Conservation (phyloP, 2,329 filamentous ascomycete species). For the Phyllosticta capitalensis region DNA sequence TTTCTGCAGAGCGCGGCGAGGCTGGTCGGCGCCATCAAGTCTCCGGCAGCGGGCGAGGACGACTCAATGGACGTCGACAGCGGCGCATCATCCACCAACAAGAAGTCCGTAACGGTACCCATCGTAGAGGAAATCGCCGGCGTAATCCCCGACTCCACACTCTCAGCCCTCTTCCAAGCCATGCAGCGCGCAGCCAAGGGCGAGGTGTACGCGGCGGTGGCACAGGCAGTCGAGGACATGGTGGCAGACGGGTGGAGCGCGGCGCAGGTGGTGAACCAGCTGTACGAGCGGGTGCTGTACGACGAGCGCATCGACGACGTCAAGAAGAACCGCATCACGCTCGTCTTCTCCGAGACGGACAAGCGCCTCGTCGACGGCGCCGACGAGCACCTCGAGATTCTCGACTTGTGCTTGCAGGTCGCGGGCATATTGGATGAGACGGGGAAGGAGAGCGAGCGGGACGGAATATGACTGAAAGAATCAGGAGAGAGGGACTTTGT, state of each 20-base stretch:
- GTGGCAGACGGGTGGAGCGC: constrained; percentile 97
- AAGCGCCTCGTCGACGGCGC: constrained; percentile 90
- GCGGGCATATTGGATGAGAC: constrained; percentile 52
- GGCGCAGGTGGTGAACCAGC: constrained; percentile 71
- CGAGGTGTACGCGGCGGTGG: constrained; percentile 62
- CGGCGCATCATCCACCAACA: constrained; percentile 12
- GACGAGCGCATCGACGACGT: constrained; percentile 75
- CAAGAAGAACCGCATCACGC: constrained; percentile 84
- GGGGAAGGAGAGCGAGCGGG: background rate
- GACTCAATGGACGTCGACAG: constrained; percentile 44
- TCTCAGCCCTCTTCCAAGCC: constrained; percentile 60
- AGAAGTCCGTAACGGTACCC: constrained; percentile 56
- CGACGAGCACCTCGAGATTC: constrained; percentile 84
- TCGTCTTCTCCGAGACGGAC: constrained; percentile 87
- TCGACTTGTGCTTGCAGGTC: constrained; percentile 77
- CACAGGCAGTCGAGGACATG: constrained; percentile 76
- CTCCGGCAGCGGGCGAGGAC: constrained; percentile 22
- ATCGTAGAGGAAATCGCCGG: constrained; percentile 93
- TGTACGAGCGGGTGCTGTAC: constrained; percentile 74
- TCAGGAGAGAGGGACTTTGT: background rate
- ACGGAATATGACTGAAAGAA: background rate
- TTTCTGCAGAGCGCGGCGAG: constrained; percentile 91
- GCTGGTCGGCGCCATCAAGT: constrained; percentile 58
- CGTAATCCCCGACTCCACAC: constrained; percentile 69
- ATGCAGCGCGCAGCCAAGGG: constrained; percentile 49